Evolutionary conservation across 169 alveolate species (phyloP), one percentile per base, ranked within the genome.

Genomic region (Plasmodium yoelii): DNA sequence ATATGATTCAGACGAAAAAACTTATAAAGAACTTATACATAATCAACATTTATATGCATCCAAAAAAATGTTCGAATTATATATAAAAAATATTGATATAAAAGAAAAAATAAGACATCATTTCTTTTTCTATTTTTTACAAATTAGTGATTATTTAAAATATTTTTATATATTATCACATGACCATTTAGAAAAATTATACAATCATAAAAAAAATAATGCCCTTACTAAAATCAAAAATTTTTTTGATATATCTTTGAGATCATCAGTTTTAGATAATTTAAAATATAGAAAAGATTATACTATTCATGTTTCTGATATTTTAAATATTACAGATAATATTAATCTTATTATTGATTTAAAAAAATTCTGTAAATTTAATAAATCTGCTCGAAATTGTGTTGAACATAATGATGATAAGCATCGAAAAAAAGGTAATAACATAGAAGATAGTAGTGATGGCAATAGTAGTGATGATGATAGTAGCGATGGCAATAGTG

Each of bases 31-130:
- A 26, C 39, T 82, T n/a, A 82, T 82, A 15, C 90, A 82, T 46
- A 82, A 82, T 67, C 90, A 82, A 61, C 90, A 82, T 60, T 60
- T 82, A 67, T 82, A 53, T 82, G 90, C 90, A 55, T 82, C 90
- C 19, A 82, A 82, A 82, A 65, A 82, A 67, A 82, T 82, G 90
- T 82, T 82, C 51, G 90, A 82, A 47, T 47, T 82, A 10, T 82
- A 82, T 15, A 82, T 82, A 42, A 67, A 67, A 82, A 82, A 82
- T 42, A 82, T 82, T 8, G 82, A 82, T 15, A 82, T 82, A 15
- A 82, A 65, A 47, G 90, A 82, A 82, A 82, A 82, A 67, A 67
- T 82, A 39, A 55, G 57, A 47, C 80, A 82, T 82, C 90, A 82
- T 82, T 82, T 67, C 22, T 82, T 67, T 56, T 82, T 82, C 6